A percentile compares a stretch with the other conserved stretches of the same genome.
Conservation (phyloP, 306 rosid genomes). For the Carpinus viminea region DNA sequence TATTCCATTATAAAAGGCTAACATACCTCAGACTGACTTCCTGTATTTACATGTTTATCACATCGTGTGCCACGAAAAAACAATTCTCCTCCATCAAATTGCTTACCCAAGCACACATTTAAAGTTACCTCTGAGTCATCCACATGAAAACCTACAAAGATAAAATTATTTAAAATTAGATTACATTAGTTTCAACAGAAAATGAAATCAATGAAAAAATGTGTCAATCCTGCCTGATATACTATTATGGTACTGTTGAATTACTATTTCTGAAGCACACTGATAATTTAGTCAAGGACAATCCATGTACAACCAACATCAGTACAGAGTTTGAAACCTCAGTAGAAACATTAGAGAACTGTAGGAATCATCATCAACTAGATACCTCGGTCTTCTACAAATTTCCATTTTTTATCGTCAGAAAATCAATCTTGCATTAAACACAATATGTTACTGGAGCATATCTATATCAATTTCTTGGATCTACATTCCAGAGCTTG, state of each 20-base stretch:
- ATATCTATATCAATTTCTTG: neutral
- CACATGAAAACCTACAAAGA: conserved; percentile 60
- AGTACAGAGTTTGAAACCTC: conserved; percentile 25
- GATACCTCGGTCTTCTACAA: conserved; percentile 15
- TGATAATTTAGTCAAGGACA: conserved; percentile 7
- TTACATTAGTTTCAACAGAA: conserved; percentile 9
- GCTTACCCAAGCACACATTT: conserved; percentile 61
- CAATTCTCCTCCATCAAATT: conserved; percentile 64
- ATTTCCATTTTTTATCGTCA: neutral
- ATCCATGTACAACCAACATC: conserved; percentile 11
- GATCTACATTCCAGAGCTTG: neutral
- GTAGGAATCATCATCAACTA: conserved; percentile 11
- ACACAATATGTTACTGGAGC: neutral
- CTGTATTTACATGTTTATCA: conserved; percentile 61
- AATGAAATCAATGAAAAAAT: neutral
- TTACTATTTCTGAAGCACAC: conserved; percentile 9
- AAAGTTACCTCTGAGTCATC: conserved; percentile 67
- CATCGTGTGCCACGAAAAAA: conserved; percentile 58
- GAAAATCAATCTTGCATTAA: neutral
- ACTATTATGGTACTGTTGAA: conserved; percentile 9
- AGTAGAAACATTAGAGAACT: conserved; percentile 15
- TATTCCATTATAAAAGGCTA: conserved; percentile 23
- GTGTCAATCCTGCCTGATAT: neutral
- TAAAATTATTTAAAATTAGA: conserved; percentile 26
- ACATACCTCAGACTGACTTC: conserved; percentile 45